Evolutionary conservation across 148 eudicot species (phyloP).

Genomic region (Selenicereus undatus): DNA sequence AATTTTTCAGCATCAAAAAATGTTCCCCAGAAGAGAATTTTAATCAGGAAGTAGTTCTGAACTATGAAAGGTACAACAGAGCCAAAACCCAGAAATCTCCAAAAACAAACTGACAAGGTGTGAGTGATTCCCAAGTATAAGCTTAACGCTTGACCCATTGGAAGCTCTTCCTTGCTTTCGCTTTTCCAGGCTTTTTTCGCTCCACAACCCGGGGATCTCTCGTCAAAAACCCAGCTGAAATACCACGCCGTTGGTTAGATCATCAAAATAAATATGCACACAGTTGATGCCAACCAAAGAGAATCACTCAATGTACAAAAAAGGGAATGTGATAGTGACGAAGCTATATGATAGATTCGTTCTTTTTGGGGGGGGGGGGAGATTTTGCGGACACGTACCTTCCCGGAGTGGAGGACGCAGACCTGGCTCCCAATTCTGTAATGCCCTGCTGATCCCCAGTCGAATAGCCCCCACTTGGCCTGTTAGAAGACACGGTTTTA

Average conservation of each 20-base stretch:
- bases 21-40: not conserved
- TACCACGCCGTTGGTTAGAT: constrained; percentile 4
- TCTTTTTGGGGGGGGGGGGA: not conserved
- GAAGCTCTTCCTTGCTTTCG: constrained; percentile 96
- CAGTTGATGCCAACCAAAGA: not conserved
- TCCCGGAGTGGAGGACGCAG: constrained; percentile 81
- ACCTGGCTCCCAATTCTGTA: constrained; percentile 92
- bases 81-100: constrained; percentile 1
- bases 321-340: not conserved
- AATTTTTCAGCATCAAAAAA: constrained; percentile 3
- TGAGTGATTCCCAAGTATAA: constrained; percentile 2
- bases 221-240: constrained; percentile 90
- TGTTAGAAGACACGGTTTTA: constrained; percentile 24
- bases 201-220: constrained; percentile 88
- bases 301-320: not conserved
- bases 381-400: constrained; percentile 36
- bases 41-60: not conserved
- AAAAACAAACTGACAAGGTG: constrained; percentile 10
- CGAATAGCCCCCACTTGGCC: constrained; percentile 97
- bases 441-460: constrained; percentile 85
- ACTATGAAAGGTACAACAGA: constrained; percentile 5
- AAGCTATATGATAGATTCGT: not conserved
- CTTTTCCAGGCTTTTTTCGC: constrained; percentile 97
- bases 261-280: not conserved
- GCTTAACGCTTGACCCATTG: constrained; percentile 97